Conservation (phyloP, 202 grass and related monocot genomes). For the Zizania palustris region DNA sequence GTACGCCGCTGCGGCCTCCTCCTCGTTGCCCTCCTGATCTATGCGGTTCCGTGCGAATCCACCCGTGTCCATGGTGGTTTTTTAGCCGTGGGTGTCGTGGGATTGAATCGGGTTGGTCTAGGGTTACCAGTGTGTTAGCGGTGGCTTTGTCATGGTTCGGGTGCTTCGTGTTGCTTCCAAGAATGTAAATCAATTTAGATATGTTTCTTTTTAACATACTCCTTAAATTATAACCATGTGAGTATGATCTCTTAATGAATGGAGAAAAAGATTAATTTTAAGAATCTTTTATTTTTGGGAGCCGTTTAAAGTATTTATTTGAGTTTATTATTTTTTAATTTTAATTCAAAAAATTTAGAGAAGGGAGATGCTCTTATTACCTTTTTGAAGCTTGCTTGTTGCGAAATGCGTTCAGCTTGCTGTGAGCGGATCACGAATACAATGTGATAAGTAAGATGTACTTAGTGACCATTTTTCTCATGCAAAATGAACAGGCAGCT, state of each 20-base stretch:
- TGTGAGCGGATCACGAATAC: not conserved
- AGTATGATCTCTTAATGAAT: too few species aligned
- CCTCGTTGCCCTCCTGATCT: slow-evolving; percentile 12
- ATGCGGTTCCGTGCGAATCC: slow-evolving; percentile 3
- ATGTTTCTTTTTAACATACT: too few species aligned
- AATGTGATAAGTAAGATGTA: not conserved
- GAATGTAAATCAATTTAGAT: too few species aligned
- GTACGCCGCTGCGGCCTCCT: slow-evolving; percentile 43
- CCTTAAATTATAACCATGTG: too few species aligned
- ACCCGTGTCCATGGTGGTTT: not conserved
- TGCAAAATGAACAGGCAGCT: too few species aligned
- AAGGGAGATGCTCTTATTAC: not conserved
- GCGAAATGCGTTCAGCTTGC: not conserved
- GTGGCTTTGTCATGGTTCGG: too few species aligned
- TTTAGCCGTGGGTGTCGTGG: not conserved
- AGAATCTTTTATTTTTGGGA: too few species aligned
- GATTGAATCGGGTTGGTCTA: not conserved
- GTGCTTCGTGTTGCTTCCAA: too few species aligned
- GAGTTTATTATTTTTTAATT: too few species aligned
- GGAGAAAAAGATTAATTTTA: too few species aligned
- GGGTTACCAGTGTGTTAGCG: not conserved
- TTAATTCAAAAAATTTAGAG: too few species aligned
- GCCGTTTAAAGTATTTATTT: too few species aligned
- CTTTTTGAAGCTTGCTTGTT: not conserved
- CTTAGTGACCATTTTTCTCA: not conserved